Evolutionary conservation across 2,329 filamentous ascomycete genomes (phyloP).

Genomic region (Cercospora canescens): DNA sequence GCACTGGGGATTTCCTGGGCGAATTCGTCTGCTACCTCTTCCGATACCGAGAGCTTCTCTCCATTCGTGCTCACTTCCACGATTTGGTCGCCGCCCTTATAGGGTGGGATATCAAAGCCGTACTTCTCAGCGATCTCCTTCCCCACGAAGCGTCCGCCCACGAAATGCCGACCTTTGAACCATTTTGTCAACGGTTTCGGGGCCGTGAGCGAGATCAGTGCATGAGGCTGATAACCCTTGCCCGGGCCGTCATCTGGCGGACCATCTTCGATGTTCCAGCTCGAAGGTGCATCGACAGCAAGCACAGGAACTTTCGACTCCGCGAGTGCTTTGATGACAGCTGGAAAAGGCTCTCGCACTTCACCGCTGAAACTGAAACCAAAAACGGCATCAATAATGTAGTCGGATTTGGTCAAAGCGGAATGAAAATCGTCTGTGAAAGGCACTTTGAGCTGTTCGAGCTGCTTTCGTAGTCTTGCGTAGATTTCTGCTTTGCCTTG

Average conservation of each 20-base stretch:
- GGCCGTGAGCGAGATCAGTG: slow-evolving; percentile 85
- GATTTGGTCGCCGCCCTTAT: slow-evolving; percentile 84
- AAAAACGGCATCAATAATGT: slow-evolving; percentile 91
- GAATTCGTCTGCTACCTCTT: not conserved
- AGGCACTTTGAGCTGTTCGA: slow-evolving; percentile 77
- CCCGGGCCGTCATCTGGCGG: slow-evolving; percentile 77
- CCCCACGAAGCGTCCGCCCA: slow-evolving; percentile 87
- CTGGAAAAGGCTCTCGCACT: slow-evolving; percentile 87
- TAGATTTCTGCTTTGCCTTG: slow-evolving; percentile 88
- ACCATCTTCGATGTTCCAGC: slow-evolving; percentile 88
- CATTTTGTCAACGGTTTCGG: slow-evolving; percentile 85
- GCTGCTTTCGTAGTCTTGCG: slow-evolving; percentile 80
- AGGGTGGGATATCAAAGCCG: slow-evolving; percentile 76
- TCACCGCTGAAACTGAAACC: slow-evolving; percentile 92
- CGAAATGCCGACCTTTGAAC: slow-evolving; percentile 85
- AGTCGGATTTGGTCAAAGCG: slow-evolving; percentile 69
- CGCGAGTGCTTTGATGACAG: slow-evolving; percentile 75
- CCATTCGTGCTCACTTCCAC: slow-evolving; percentile 64
- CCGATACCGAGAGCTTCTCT: slow-evolving; percentile 40
- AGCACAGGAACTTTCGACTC: slow-evolving; percentile 74
- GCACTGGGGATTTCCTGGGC: not conserved
- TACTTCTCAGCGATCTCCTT: slow-evolving; percentile 80
- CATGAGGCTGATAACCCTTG: slow-evolving; percentile 75
- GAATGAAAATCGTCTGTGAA: slow-evolving; percentile 78
- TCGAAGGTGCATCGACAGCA: slow-evolving; percentile 88